Evolutionary conservation across 805 yeast species (phyloP).

Genomic region (Kodamaea sagamina): DNA sequence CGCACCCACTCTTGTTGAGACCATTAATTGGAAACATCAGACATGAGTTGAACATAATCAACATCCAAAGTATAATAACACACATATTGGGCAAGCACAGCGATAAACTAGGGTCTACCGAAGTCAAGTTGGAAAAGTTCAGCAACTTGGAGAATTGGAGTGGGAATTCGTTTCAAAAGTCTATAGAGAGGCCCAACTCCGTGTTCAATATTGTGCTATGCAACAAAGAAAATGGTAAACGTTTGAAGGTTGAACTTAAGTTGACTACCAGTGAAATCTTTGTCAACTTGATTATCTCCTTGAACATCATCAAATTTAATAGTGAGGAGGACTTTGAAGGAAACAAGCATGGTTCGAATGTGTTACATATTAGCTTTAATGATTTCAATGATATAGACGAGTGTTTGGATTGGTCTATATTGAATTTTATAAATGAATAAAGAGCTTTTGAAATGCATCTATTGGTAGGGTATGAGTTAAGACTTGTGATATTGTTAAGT

Average conservation of each 20-base stretch:
- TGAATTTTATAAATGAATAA: slow-evolving; percentile 29
- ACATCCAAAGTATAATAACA: slow-evolving; percentile 31
- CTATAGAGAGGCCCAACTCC: slow-evolving; percentile 41
- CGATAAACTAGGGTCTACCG: slow-evolving; percentile 13
- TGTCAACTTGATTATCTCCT: slow-evolving; percentile 39
- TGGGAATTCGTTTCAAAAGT: slow-evolving; percentile 39
- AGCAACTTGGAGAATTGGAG: slow-evolving; percentile 24
- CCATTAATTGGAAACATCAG: slow-evolving; percentile 61
- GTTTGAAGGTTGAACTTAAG: slow-evolving; percentile 30
- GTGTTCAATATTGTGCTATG: slow-evolving; percentile 27
- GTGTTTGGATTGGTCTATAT: slow-evolving; percentile 56
- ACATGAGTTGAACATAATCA: slow-evolving; percentile 47
- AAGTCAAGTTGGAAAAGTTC: slow-evolving; percentile 23
- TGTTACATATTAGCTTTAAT: slow-evolving; percentile 49
- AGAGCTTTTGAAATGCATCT: too few species aligned
- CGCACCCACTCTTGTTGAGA: slow-evolving; percentile 50
- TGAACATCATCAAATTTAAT: slow-evolving; percentile 36
- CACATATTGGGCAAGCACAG: slow-evolving; percentile 19
- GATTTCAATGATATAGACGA: slow-evolving; percentile 56
- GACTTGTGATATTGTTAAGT: too few species aligned
- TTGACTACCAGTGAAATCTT: slow-evolving; percentile 44
- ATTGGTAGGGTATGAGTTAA: too few species aligned
- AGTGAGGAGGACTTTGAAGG: slow-evolving; percentile 24
- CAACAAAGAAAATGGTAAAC: slow-evolving; percentile 18
- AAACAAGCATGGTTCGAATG: slow-evolving; percentile 36